phyloP scores from a whole-genome alignment of 2,329 filamentous ascomycete species.

The Fusarium sp. region DNA sequence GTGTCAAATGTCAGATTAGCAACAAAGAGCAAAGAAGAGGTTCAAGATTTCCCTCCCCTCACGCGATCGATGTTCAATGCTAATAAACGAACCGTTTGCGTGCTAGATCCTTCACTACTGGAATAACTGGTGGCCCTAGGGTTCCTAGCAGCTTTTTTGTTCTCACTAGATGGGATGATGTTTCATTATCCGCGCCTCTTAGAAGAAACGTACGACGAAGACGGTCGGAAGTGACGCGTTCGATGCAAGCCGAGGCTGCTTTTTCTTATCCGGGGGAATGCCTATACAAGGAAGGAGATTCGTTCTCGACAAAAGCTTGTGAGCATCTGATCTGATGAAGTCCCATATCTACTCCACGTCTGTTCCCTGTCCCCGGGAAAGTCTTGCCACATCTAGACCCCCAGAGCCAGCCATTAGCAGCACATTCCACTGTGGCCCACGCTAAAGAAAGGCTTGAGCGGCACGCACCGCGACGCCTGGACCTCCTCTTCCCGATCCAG shows the following conservation, averaged over 20 bases:
- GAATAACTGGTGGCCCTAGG: slow-evolving; percentile 21
- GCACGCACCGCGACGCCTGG: slow-evolving; percentile 1
- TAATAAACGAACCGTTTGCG: slow-evolving; percentile 8
- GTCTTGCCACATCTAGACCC: neutral
- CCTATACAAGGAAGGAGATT: neutral
- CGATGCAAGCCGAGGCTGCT: neutral
- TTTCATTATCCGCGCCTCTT: neutral
- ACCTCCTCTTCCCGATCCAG: neutral
- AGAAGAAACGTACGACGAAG: neutral
- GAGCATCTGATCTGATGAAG: neutral
- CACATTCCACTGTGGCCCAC: neutral
- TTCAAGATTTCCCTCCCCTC: slow-evolving; percentile 3
- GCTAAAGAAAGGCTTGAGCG: slow-evolving; percentile 7
- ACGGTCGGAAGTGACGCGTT: neutral
- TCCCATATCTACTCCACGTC: neutral
- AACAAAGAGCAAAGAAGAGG: neutral
- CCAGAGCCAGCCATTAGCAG: neutral
- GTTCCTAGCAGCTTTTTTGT: neutral
- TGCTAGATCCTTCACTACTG: slow-evolving; percentile 14
- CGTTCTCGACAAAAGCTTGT: neutral
- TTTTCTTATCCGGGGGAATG: neutral
- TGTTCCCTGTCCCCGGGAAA: neutral
- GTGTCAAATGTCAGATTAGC: neutral
- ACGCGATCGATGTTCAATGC: neutral
- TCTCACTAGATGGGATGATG: neutral